Evolutionary conservation across 1,284 basidiomycete genomes (phyloP).

Genomic region (Trichosporon asahii): DNA sequence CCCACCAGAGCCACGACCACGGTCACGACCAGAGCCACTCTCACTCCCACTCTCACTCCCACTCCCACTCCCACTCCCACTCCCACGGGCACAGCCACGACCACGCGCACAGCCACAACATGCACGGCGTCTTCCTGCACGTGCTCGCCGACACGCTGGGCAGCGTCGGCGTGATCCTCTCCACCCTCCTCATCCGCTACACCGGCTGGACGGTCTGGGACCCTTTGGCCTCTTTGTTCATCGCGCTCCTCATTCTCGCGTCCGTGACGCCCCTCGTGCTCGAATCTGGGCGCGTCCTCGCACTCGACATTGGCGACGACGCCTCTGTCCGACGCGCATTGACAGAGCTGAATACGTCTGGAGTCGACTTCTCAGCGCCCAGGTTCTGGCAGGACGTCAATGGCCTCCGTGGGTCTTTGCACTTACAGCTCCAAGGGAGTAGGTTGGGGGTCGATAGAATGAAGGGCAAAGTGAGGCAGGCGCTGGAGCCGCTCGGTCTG

Average conservation of each 20-base stretch:
- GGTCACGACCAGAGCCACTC: background rate
- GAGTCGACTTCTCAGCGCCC: conserved; percentile 74
- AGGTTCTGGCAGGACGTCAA: conserved; percentile 97
- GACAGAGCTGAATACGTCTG: conserved; percentile 67
- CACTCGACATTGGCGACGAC: conserved; percentile 73
- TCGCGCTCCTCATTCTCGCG: conserved; percentile 89
- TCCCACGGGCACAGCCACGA: conserved; percentile 43
- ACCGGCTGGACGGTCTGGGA: conserved; percentile 99
- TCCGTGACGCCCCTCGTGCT: conserved; percentile 92
- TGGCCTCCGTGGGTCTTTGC: conserved; percentile 78
- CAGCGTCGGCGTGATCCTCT: conserved; percentile 91
- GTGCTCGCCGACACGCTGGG: conserved; percentile 43
- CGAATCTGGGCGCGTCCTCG: conserved; percentile 84
- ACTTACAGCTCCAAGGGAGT: conserved; percentile 66
- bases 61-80: conserved; percentile 41
- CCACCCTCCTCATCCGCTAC: conserved; percentile 88
- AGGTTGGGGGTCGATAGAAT: background rate
- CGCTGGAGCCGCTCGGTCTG: conserved; percentile 57
- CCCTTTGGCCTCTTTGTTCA: conserved; percentile 95
- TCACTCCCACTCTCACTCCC: conserved; percentile 12
- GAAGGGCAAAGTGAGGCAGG: conserved; percentile 21
- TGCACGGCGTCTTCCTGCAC: conserved; percentile 93
- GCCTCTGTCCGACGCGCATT: conserved; percentile 67
- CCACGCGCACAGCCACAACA: conserved; percentile 87
- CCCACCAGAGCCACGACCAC: conserved; percentile 9